These are phyloP conservation scores for Trichoderma endophyticum DNA, from an alignment of 2,329 filamentous ascomycete species.

Conservation along the genomic window DNA sequence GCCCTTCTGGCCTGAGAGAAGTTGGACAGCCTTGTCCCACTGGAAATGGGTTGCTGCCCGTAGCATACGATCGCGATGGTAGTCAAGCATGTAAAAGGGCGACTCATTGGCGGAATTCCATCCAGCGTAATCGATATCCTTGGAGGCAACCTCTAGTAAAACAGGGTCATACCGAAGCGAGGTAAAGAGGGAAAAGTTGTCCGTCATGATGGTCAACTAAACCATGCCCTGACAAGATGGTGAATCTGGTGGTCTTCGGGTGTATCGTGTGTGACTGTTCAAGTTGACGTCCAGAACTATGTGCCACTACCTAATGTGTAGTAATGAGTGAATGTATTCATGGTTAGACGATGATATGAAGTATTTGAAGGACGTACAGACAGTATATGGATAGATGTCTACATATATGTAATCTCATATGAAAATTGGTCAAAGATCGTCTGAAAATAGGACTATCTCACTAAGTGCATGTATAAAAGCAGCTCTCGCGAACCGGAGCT, in stretches of 20 bases:
- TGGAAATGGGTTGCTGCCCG: conserved; percentile 55
- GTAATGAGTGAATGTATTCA: not conserved
- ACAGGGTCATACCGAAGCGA: conserved; percentile 68
- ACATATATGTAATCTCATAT: not conserved
- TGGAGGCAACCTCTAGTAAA: conserved; percentile 45
- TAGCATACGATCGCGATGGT: conserved; percentile 76
- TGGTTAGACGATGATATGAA: not conserved
- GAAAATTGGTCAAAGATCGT: not conserved
- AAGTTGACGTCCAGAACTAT: not conserved
- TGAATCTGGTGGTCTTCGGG: not conserved
- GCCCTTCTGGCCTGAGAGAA: conserved; percentile 45
- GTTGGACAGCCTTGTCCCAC: conserved; percentile 47
- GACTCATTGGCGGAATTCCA: conserved; percentile 55
- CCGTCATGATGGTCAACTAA: conserved; percentile 30
- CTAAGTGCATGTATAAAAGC: not conserved
- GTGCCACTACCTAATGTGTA: not conserved
- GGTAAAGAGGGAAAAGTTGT: conserved; percentile 62
- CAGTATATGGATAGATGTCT: not conserved
- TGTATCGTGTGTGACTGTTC: not conserved
- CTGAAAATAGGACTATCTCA: not conserved
- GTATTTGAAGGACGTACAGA: not conserved
- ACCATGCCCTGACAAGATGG: not conserved
- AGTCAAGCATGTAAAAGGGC: conserved; percentile 74
- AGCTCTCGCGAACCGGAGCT: not conserved
- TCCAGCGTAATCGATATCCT: conserved; percentile 40